Base-by-base conservation (phyloP, 768 basidiomycete genomes). In the Suillus occidentalis region DNA sequence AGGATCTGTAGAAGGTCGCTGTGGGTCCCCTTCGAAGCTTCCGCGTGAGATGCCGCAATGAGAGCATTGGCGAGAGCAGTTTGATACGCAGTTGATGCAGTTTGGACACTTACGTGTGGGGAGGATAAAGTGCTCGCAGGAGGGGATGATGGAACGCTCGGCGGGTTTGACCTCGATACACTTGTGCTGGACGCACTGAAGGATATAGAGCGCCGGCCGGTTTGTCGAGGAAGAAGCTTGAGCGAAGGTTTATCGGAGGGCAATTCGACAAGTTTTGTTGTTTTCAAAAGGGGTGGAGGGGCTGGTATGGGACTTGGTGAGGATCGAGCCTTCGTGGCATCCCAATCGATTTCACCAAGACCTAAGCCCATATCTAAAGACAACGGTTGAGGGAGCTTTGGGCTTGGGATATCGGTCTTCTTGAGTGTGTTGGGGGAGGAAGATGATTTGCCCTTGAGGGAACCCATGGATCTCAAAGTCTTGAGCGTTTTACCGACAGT, bases 11-110 rank as follows among this genome's bases (percentile, higher is more conserved):
- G 74, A 18, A 99, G 84, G 78, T 99, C 97, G 63, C 88, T 85
- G 70, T 97, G 94, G 0, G 92, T 92, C 57, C 97, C 96, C 68
- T 89, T 90, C 31, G 94, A 86, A 6, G 94, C 95, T 74, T 99
- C 97, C 3, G 96, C 91, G 74, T 99, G 96, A 1, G 95, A 96
- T 0, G 97, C 97, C 28, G 94, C 93, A 50, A 96, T 88, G 39
- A 99, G 83, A 3, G 95, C 95, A 65, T 91, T 94, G 42, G 90
- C 94, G n/a, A 98, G 82, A 3, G 89, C 84, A 16, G 85, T 88
- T 68, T 92, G 90, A 71, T 76, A 77, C 50, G 73, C 67, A 42
- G 43, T 67, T 22, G 75, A 77, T 52, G 72, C 60, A 25, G 72
- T 67, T 28, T 73, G 67, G 14, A 70, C 65, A 34, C 67, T 70